phyloP scores from a whole-genome alignment of 768 basidiomycete genomes.

The Melanogaster broomeanus region DNA sequence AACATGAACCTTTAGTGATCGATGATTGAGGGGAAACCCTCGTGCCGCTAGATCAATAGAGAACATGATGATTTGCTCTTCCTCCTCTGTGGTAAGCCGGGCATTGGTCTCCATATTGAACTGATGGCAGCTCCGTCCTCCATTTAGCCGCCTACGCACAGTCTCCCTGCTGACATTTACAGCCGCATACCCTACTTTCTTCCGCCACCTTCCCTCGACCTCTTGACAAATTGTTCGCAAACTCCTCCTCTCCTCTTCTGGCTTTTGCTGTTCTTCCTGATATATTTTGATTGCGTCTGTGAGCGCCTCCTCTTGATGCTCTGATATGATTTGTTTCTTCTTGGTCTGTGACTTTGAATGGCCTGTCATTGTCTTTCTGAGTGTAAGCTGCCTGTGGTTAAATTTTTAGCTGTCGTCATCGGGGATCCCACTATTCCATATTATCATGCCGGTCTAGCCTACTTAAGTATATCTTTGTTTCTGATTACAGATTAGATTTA shows the following conservation, averaged over 20 bases:
- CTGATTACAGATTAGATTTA: not conserved
- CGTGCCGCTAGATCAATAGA: constrained; percentile 24
- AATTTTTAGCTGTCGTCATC: not conserved
- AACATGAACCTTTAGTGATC: not conserved
- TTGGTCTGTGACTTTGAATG: not conserved
- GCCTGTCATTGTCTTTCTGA: not conserved
- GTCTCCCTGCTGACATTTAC: not conserved
- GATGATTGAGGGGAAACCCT: constrained; percentile 38
- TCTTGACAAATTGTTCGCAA: not conserved
- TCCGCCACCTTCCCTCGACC: not conserved
- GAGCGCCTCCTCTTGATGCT: not conserved
- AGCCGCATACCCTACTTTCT: not conserved
- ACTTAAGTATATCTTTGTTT: not conserved
- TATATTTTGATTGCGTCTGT: not conserved
- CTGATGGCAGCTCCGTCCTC: not conserved
- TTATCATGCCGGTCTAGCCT: not conserved
- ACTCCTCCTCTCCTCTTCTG: not conserved
- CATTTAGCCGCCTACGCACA: not conserved
- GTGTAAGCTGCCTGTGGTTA: not conserved
- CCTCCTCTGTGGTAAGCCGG: constrained; percentile 33
- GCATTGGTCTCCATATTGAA: constrained; percentile 1
- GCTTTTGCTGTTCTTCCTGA: not conserved
- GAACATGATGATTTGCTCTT: constrained; percentile 31
- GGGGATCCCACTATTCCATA: not conserved
- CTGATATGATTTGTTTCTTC: not conserved